Percentiles rank a stretch among this genome's conserved stretches.
Conservation (phyloP, 129 eudicot genomes). For the Helichrysum umbraculigerum region DNA sequence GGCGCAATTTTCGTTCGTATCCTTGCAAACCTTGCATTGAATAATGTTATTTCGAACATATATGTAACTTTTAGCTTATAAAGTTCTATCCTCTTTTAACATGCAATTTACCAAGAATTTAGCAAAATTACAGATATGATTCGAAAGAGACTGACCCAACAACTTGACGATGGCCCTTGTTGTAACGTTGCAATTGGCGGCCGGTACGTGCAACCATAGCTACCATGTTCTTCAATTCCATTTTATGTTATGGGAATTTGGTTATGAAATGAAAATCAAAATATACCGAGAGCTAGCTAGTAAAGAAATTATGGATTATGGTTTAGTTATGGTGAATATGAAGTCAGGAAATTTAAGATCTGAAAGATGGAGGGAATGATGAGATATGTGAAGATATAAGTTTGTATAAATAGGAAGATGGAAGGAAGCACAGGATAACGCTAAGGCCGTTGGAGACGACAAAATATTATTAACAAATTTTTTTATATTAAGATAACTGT, state of each 20-base stretch:
- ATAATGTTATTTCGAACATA: no score
- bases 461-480: no score
- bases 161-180: constrained; percentile 66
- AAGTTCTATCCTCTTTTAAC: background rate
- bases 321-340: background rate
- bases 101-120: background rate
- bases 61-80: background rate
- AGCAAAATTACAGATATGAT: background rate
- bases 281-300: no score
- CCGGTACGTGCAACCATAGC: constrained; percentile 70
- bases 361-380: background rate
- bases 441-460: background rate
- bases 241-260: background rate
- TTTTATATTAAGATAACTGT: no score
- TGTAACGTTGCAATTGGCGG: constrained; percentile 76
- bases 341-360: background rate
- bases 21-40: no score
- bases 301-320: background rate
- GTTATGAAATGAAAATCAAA: background rate
- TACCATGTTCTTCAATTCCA: constrained; percentile 66
- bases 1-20: no score
- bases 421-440: constrained; percentile 10
- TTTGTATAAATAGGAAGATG: constrained; percentile 3
- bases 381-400: background rate
- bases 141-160: constrained; percentile 57